Evolutionary conservation across 2,329 filamentous ascomycete genomes (phyloP).

Genomic region (Pseudocercospora macadamiae): DNA sequence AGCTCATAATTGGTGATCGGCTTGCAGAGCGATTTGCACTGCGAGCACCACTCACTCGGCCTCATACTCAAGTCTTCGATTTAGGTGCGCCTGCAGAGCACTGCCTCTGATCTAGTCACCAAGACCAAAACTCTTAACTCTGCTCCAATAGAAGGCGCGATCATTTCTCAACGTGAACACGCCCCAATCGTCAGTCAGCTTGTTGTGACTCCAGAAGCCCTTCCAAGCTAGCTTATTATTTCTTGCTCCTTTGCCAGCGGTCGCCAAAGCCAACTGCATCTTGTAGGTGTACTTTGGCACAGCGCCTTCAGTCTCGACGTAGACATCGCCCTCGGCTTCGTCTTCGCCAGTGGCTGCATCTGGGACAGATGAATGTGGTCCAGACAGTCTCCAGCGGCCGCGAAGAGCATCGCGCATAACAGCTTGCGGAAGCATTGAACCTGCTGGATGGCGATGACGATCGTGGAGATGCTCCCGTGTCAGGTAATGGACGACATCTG

Average conservation of each 20-base stretch:
- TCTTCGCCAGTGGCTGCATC: slow-evolving; percentile 24
- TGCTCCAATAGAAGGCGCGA: slow-evolving; percentile 62
- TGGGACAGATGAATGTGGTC: slow-evolving; percentile 41
- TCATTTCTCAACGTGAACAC: slow-evolving; percentile 72
- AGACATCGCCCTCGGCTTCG: slow-evolving; percentile 67
- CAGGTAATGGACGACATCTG: slow-evolving; percentile 84
- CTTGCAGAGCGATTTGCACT: no score
- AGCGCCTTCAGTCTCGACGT: slow-evolving; percentile 85
- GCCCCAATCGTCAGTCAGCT: slow-evolving; percentile 85
- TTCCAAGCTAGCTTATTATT: slow-evolving; percentile 91
- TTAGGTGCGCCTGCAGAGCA: neutral
- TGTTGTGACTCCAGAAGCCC: slow-evolving; percentile 89
- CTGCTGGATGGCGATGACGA: slow-evolving; percentile 40
- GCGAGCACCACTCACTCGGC: no score
- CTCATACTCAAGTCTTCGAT: no score
- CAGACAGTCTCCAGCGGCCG: slow-evolving; percentile 68
- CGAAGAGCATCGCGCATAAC: slow-evolving; percentile 71
- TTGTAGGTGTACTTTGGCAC: slow-evolving; percentile 79
- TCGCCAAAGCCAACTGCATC: slow-evolving; percentile 74
- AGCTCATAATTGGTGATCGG: no score
- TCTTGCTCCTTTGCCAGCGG: slow-evolving; percentile 61
- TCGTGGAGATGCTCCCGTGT: slow-evolving; percentile 67
- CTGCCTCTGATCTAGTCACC: neutral
- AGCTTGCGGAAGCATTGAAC: slow-evolving; percentile 47
- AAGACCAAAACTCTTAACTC: slow-evolving; percentile 58